Percentiles rank a stretch among this genome's conserved stretches.
Evolutionary conservation across 495 filamentous ascomycete genomes (phyloP).

Genomic region (Glutinoglossum americanum): DNA sequence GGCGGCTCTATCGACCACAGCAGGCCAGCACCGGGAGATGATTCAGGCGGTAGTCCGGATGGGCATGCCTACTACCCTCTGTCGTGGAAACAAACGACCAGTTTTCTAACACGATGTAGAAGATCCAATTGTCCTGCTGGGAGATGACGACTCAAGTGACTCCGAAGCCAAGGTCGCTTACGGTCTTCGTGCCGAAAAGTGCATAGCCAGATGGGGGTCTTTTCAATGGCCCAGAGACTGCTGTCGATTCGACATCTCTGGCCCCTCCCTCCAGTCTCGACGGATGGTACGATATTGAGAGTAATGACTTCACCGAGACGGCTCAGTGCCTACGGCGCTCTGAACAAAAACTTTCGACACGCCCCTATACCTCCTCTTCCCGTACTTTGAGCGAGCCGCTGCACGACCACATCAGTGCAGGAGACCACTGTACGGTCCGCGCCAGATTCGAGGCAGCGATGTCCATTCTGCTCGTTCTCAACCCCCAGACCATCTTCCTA

Average conservation of each 20-base stretch:
- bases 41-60: background rate
- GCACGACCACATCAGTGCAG: too few relatives aligned
- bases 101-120: background rate
- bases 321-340: too few relatives aligned
- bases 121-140: background rate
- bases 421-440: too few relatives aligned
- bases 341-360: too few relatives aligned
- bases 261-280: background rate
- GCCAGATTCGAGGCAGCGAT: too few relatives aligned
- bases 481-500: too few relatives aligned
- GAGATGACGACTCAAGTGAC: background rate
- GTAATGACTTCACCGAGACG: too few relatives aligned
- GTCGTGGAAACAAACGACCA: background rate
- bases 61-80: background rate
- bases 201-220: background rate
- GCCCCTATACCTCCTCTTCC: too few relatives aligned
- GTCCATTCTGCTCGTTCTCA: too few relatives aligned
- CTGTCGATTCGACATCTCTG: background rate
- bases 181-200: background rate
- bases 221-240: background rate
- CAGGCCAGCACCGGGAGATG: background rate
- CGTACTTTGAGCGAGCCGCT: too few relatives aligned
- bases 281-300: background rate
- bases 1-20: background rate
- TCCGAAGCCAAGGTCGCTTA: background rate